Conservation (phyloP, 164 flowering plant species). For the Hamamelis virginiana region DNA sequence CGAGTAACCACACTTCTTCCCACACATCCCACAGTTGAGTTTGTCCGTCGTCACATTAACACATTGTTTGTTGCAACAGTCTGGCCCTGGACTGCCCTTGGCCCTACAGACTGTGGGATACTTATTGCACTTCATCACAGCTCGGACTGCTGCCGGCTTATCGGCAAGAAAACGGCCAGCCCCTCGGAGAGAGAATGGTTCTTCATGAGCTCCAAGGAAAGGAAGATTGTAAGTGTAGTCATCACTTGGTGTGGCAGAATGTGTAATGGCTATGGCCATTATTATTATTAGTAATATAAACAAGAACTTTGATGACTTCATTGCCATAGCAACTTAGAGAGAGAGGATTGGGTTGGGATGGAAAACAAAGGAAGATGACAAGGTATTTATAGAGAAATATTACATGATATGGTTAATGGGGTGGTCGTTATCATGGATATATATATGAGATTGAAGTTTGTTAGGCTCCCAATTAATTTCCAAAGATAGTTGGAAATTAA, state of each 20-base stretch:
- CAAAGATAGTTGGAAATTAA: no score
- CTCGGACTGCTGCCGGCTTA: neutral
- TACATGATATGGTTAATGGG: no score
- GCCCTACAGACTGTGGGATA: constrained; percentile 40
- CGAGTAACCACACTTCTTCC: constrained; percentile 35
- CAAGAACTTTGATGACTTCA: neutral
- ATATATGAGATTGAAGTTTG: no score
- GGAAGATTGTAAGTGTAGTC: no score
- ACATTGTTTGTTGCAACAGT: constrained; percentile 52
- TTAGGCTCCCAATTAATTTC: no score
- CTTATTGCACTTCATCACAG: constrained; percentile 16
- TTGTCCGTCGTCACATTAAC: constrained; percentile 38
- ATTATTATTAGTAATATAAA: constrained; percentile 10
- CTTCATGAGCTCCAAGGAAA: constrained; percentile 2
- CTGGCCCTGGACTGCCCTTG: constrained; percentile 45
- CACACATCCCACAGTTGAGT: constrained; percentile 47
- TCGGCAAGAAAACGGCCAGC: constrained; percentile 16
- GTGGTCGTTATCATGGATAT: no score
- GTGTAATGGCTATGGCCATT: constrained; percentile 8
- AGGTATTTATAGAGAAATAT: neutral
- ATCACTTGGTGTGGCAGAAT: neutral
- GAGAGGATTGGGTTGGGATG: neutral
- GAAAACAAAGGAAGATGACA: neutral
- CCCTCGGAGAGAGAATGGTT: constrained; percentile 1
- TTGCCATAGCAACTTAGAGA: no score